Conservation (phyloP, 305 asterid genomes). For the Fraxinus velutina region DNA sequence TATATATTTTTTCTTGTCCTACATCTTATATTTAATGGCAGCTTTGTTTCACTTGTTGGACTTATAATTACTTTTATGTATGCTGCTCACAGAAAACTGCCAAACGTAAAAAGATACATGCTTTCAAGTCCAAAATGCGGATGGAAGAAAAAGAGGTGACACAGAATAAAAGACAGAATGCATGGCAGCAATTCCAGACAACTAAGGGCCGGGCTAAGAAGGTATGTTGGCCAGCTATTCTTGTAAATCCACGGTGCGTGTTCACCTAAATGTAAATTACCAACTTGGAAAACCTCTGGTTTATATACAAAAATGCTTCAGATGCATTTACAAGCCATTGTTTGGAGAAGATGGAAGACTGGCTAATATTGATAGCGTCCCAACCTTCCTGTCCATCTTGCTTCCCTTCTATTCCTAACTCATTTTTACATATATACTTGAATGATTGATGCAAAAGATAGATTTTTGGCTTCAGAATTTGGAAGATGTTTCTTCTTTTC, state of each 20-base stretch:
- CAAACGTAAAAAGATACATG: constrained; percentile 83
- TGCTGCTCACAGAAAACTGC: constrained; percentile 62
- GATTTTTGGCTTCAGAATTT: not conserved
- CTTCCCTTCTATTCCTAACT: not conserved
- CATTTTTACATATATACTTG: not conserved
- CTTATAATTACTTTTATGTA: not conserved
- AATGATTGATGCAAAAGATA: not conserved
- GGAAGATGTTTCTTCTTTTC: not conserved
- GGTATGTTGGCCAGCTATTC: constrained; percentile 37
- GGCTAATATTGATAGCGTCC: not conserved
- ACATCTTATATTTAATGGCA: not conserved
- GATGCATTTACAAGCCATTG: not conserved
- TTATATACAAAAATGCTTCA: not conserved
- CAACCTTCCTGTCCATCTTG: not conserved
- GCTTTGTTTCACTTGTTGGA: not conserved
- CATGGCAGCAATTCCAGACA: constrained; percentile 98
- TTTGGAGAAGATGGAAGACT: not conserved
- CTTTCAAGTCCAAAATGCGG: constrained; percentile 94
- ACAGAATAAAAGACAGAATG: constrained; percentile 96
- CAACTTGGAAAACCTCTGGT: not conserved
- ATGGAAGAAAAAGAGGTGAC: constrained; percentile 83
- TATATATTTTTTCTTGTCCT: not conserved
- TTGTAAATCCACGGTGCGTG: not conserved
- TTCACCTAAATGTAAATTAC: not conserved
- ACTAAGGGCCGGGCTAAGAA: constrained; percentile 86